These are phyloP conservation scores for Cladosporium velox DNA, from an alignment of 2,329 filamentous ascomycete species.

Conservation along the genomic window DNA sequence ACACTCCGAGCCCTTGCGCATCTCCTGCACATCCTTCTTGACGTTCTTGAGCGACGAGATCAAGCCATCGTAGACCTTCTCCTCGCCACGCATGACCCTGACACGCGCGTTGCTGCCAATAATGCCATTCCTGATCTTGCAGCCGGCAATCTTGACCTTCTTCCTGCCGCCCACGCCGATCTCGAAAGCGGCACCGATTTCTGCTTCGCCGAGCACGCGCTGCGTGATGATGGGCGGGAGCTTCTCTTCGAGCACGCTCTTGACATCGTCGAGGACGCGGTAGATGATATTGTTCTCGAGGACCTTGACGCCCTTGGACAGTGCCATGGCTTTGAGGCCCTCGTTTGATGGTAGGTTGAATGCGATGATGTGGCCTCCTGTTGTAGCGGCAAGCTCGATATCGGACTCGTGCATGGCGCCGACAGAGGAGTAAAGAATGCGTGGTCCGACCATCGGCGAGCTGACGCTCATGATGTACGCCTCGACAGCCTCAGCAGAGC, in stretches of 20 bases:
- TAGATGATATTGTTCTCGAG: conserved; percentile 88
- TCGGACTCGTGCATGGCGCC: conserved; percentile 84
- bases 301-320: conserved; percentile 70
- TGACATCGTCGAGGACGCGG: conserved; percentile 72
- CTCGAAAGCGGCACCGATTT: conserved; percentile 78
- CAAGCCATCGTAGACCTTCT: conserved; percentile 72
- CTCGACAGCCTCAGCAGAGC: conserved; percentile 87
- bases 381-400: conserved; percentile 79
- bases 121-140: conserved; percentile 78
- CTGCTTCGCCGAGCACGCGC: conserved; percentile 82
- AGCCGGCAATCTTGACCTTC: conserved; percentile 79
- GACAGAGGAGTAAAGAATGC: conserved; percentile 74
- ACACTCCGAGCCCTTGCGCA: conserved; percentile 91
- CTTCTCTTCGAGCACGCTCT: conserved; percentile 66
- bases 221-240: conserved; percentile 67
- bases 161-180: conserved; percentile 75
- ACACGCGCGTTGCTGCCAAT: conserved; percentile 66
- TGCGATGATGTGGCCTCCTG: conserved; percentile 75
- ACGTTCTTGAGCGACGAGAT: conserved; percentile 83
- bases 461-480: conserved; percentile 76
- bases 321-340: conserved; percentile 67
- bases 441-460: conserved; percentile 78
- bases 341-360: conserved; percentile 78
- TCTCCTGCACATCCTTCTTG: conserved; percentile 87
- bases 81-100: conserved; percentile 67